Percentiles rank a stretch among this genome's conserved stretches.
phyloP scores from a whole-genome alignment of 108 stramenopile genomes.

The Stephanodiscus minutulus region DNA sequence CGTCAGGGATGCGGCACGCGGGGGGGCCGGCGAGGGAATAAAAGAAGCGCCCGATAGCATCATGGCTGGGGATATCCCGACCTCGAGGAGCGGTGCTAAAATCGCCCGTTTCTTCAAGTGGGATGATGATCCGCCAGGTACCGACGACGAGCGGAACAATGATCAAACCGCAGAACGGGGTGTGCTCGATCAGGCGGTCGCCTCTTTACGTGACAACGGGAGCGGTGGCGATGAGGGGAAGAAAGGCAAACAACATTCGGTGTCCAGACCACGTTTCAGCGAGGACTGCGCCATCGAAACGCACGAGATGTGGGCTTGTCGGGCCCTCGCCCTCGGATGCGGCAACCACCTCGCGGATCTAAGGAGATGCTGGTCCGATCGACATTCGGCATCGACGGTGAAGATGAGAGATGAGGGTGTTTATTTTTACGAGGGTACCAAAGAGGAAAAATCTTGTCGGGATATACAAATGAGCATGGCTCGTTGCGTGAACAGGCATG shows the following conservation, averaged over 20 bases:
- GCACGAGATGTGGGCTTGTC: constrained; percentile 49
- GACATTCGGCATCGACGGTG: not conserved
- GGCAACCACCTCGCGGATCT: constrained; percentile 35
- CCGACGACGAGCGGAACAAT: not conserved
- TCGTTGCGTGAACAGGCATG: constrained; percentile 35
- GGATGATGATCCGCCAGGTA: constrained; percentile 6
- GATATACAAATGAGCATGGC: constrained; percentile 42
- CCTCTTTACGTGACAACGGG: constrained; percentile 9
- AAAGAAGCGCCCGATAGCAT: not conserved
- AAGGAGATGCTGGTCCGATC: constrained; percentile 22
- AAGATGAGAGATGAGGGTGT: not conserved
- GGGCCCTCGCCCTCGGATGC: constrained; percentile 41
- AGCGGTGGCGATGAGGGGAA: not conserved
- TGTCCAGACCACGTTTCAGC: constrained; percentile 19
- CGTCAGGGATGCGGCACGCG: constrained; percentile 2
- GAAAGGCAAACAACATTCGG: not conserved
- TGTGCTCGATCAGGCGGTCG: constrained; percentile 13
- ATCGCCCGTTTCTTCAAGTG: constrained; percentile 38
- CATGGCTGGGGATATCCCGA: not conserved
- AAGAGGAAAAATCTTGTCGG: constrained; percentile 13
- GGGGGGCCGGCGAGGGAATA: not conserved
- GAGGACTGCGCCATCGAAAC: constrained; percentile 34
- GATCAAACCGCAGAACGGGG: constrained; percentile 1
- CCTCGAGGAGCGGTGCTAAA: constrained; percentile 21
- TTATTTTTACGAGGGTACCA: not conserved